Conservation (phyloP, 2,329 filamentous ascomycete genomes). For the Fusarium humuli region DNA sequence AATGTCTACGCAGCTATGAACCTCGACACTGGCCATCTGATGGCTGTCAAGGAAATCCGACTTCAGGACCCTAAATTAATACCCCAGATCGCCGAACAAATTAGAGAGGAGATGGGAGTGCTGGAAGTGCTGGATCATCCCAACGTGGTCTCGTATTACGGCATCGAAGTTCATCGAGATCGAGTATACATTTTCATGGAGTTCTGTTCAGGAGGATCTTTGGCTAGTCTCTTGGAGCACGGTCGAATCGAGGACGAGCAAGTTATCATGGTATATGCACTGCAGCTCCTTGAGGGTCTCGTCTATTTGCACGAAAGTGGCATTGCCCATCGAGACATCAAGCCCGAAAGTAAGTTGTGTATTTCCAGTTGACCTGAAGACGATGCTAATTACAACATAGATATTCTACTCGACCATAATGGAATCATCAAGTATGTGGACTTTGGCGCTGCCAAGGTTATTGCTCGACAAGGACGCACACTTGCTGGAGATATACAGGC, state of each 20-base stretch:
- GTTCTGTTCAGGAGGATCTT: slow-evolving; percentile 94
- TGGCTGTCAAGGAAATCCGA: slow-evolving; percentile 99
- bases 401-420: slow-evolving; percentile 96
- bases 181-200: slow-evolving; percentile 99
- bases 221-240: slow-evolving; percentile 90
- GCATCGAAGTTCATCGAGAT: slow-evolving; percentile 97
- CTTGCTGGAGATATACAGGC: slow-evolving; percentile 72
- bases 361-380: background rate
- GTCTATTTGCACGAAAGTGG: slow-evolving; percentile 91
- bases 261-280: slow-evolving; percentile 94
- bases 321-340: slow-evolving; percentile 97
- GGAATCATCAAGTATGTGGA: slow-evolving; percentile 99
- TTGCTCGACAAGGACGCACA: slow-evolving; percentile 92
- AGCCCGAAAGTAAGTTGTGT: slow-evolving; percentile 85
- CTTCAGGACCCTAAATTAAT: slow-evolving; percentile 97
- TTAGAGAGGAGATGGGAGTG: slow-evolving; percentile 96
- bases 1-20: slow-evolving; percentile 98
- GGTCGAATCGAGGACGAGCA: slow-evolving; percentile 98
- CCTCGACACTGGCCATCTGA: slow-evolving; percentile 92
- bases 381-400: slow-evolving; percentile 56
- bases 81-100: slow-evolving; percentile 91
- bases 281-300: slow-evolving; percentile 93
- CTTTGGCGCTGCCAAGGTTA: slow-evolving; percentile 97
- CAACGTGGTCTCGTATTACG: slow-evolving; percentile 97
- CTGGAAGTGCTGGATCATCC: slow-evolving; percentile 95